Conservation (phyloP, 2,329 filamentous ascomycete genomes). For the Pestalotiopsis sp. region DNA sequence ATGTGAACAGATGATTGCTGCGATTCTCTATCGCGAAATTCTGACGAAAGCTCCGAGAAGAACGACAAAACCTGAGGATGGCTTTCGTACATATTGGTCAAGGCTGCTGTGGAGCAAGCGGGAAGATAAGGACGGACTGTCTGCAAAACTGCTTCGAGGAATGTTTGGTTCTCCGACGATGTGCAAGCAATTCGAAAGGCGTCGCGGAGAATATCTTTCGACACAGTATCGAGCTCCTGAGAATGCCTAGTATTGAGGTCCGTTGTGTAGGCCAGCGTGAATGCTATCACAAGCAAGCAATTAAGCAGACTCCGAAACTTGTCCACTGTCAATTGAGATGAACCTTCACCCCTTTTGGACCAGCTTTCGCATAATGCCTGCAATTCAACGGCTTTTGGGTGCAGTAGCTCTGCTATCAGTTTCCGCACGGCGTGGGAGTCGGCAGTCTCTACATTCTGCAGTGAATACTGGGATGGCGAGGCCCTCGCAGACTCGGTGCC, state of each 20-base stretch:
- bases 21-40: conserved; percentile 31
- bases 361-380: conserved; percentile 48
- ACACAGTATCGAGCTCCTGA: conserved; percentile 45
- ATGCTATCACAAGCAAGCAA: conserved; percentile 45
- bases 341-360: conserved; percentile 45
- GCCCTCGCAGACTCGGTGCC: not conserved
- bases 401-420: conserved; percentile 55
- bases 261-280: conserved; percentile 50
- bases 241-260: conserved; percentile 50
- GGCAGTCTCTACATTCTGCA: conserved; percentile 33
- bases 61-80: conserved; percentile 44
- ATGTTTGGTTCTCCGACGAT: conserved; percentile 46
- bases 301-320: conserved; percentile 54
- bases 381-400: conserved; percentile 54
- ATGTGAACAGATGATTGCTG: conserved; percentile 37
- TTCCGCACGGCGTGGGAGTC: conserved; percentile 48
- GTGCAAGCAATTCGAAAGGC: conserved; percentile 41
- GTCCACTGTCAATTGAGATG: conserved; percentile 52
- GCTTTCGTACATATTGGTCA: conserved; percentile 40
- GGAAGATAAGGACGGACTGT: conserved; percentile 50
- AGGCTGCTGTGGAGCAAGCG: conserved; percentile 35
- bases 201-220: conserved; percentile 43
- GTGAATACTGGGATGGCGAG: conserved; percentile 5
- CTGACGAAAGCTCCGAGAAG: conserved; percentile 40
- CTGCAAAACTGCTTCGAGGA: conserved; percentile 48